Conservation (phyloP, 1,139 yeast species). For the Blastobotrys indianensis region DNA sequence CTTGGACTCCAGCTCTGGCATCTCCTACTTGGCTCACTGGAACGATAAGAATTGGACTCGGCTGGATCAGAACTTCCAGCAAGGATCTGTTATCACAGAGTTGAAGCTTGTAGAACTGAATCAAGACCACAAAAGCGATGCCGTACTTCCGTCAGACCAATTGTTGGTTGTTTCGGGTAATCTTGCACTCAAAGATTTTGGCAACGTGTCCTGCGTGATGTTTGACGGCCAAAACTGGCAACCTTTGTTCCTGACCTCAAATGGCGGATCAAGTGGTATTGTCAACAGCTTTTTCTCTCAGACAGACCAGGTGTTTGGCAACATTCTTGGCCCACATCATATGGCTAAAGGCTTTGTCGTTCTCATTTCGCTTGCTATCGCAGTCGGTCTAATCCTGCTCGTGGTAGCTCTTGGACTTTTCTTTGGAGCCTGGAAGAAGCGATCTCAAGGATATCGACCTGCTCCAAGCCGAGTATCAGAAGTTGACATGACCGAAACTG, state of each 20-base stretch:
- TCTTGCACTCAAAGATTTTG: constrained; percentile 47
- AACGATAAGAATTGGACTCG: constrained; percentile 32
- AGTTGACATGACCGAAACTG: constrained; percentile 59
- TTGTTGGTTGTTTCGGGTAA: constrained; percentile 60
- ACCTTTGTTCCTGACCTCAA: constrained; percentile 51
- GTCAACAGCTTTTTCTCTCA: constrained; percentile 27
- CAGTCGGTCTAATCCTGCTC: constrained; percentile 70
- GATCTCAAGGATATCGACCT: constrained; percentile 39
- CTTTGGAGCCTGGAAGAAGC: constrained; percentile 45
- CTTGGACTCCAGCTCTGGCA: constrained; percentile 34
- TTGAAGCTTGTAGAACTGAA: constrained; percentile 32
- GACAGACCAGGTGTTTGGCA: constrained; percentile 20
- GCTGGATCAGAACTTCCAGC: constrained; percentile 35
- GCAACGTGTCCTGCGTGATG: constrained; percentile 59
- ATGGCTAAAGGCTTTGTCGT: constrained; percentile 70
- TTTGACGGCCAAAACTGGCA: constrained; percentile 68
- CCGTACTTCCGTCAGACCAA: constrained; percentile 41
- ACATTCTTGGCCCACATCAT: constrained; percentile 19
- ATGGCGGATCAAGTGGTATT: constrained; percentile 23
- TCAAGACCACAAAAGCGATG: constrained; percentile 31
- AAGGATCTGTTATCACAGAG: constrained; percentile 28
- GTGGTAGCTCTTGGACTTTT: constrained; percentile 59
- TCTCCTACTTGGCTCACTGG: constrained; percentile 31
- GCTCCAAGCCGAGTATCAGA: constrained; percentile 53
- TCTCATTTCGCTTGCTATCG: constrained; percentile 80